A percentile compares a stretch with the other conserved stretches of the same genome.
Conservation (phyloP, 768 basidiomycete genomes). For the Macrolepiota fuliginosa region DNA sequence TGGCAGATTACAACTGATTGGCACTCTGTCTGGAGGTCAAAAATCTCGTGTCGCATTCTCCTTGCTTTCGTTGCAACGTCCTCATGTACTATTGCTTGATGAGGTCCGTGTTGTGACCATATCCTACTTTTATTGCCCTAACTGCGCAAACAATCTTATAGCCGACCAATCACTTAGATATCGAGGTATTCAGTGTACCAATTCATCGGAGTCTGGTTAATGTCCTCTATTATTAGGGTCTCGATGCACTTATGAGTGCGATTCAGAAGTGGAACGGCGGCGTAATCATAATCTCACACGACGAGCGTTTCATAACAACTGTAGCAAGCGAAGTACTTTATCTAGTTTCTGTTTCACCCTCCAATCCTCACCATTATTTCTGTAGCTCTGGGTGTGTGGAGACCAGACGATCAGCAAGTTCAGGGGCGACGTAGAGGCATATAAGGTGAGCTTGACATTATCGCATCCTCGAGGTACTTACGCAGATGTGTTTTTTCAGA, state of each 20-base stretch:
- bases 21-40: conserved; percentile 92
- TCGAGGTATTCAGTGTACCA: conserved; percentile 52
- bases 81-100: conserved; percentile 91
- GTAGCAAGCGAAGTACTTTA: conserved; percentile 75
- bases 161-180: conserved; percentile 97
- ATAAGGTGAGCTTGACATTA: conserved; percentile 60
- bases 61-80: conserved; percentile 77
- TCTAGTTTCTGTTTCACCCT: background rate
- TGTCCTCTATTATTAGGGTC: conserved; percentile 45
- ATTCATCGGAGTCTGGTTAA: background rate
- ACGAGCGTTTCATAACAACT: conserved; percentile 91
- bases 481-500: conserved; percentile 34
- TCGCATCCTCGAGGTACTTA: background rate
- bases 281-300: conserved; percentile 92
- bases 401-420: conserved; percentile 82
- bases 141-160: conserved; percentile 21
- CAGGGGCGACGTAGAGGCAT: conserved; percentile 85
- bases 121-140: conserved; percentile 4
- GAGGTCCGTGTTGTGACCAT: conserved; percentile 56
- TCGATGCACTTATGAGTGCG: conserved; percentile 92
- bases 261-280: conserved; percentile 83
- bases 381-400: conserved; percentile 89
- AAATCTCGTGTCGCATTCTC: conserved; percentile 96
- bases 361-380: conserved; percentile 13
- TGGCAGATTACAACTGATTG: conserved; percentile 77